Evolutionary conservation across 176 grass and related monocot species (phyloP).

Genomic region (Oryza glaberrima): DNA sequence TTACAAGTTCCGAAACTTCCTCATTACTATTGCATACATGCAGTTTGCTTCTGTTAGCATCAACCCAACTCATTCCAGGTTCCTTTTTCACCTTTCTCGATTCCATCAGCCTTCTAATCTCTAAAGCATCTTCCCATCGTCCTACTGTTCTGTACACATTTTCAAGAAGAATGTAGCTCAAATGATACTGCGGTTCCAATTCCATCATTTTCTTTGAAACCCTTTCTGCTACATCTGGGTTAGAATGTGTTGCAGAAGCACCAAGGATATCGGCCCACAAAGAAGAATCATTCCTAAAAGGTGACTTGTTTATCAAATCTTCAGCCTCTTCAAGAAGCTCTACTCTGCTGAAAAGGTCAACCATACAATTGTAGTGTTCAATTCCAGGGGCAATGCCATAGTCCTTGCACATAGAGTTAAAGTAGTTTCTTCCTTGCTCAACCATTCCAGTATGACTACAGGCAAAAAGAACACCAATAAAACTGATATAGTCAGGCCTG

Average conservation of each 20-base stretch:
- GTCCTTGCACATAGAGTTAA: conserved; percentile 63
- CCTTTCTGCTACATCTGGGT: conserved; percentile 60
- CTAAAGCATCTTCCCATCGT: conserved; percentile 70
- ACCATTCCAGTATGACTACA: conserved; percentile 81
- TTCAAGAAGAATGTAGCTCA: conserved; percentile 86
- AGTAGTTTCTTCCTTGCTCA: conserved; percentile 68
- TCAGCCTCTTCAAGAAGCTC: conserved; percentile 84
- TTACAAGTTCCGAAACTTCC: conserved; percentile 12
- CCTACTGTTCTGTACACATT: conserved; percentile 86
- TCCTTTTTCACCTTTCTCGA: conserved; percentile 65
- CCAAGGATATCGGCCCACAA: conserved; percentile 76
- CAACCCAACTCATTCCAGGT: conserved; percentile 69
- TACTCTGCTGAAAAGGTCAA: conserved; percentile 84
- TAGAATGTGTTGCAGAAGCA: conserved; percentile 69
- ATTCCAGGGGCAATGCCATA: conserved; percentile 61
- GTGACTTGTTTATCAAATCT: conserved; percentile 67
- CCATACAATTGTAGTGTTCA: conserved; percentile 91
- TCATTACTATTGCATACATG: conserved; percentile 23
- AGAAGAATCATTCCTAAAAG: conserved; percentile 58
- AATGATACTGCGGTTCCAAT: conserved; percentile 68
- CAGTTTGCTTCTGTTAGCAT: conserved; percentile 46
- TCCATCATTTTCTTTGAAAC: conserved; percentile 86
- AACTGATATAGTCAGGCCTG: conserved; percentile 72
- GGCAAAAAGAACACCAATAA: conserved; percentile 75
- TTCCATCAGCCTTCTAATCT: conserved; percentile 76